phyloP scores from a whole-genome alignment of 2,329 filamentous ascomycete genomes.

The Aotearoamyces nothofagi region DNA sequence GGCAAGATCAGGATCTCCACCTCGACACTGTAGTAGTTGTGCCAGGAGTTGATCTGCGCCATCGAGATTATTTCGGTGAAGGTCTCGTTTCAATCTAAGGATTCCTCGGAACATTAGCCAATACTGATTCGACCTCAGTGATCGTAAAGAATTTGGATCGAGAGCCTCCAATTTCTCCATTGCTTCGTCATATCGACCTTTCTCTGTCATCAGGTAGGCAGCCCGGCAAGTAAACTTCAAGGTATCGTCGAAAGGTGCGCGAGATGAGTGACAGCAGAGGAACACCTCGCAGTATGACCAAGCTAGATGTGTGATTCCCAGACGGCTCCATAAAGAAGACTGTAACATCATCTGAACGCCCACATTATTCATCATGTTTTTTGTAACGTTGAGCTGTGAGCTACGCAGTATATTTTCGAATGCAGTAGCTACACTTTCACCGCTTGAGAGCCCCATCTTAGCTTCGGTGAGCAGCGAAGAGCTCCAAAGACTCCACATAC shows the following conservation, averaged over 20 bases:
- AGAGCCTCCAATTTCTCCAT: slow-evolving; percentile 42
- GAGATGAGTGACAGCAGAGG: slow-evolving; percentile 52
- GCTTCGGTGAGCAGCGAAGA: slow-evolving; percentile 77
- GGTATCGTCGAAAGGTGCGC: slow-evolving; percentile 58
- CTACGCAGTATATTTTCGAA: slow-evolving; percentile 72
- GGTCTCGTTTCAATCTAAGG: slow-evolving; percentile 46
- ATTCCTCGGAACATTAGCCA: slow-evolving; percentile 52
- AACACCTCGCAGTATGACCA: slow-evolving; percentile 56
- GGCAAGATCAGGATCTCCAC: slow-evolving; percentile 38
- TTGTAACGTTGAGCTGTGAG: slow-evolving; percentile 66
- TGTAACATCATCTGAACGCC: slow-evolving; percentile 60
- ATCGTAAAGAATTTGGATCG: slow-evolving; percentile 45
- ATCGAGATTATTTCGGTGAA: slow-evolving; percentile 39
- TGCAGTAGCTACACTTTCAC: slow-evolving; percentile 45
- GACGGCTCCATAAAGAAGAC: slow-evolving; percentile 59
- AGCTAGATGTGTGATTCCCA: slow-evolving; percentile 46
- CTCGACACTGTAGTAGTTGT: slow-evolving; percentile 30
- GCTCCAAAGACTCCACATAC: slow-evolving; percentile 74
- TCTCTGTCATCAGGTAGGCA: slow-evolving; percentile 49
- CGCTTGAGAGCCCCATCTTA: slow-evolving; percentile 60
- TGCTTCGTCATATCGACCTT: slow-evolving; percentile 58
- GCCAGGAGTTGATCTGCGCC: slow-evolving; percentile 39
- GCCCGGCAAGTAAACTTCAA: slow-evolving; percentile 60
- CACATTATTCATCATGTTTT: slow-evolving; percentile 56
- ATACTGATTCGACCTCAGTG: slow-evolving; percentile 65